These are phyloP conservation scores for Cystofilobasidium ferigula DNA, from an alignment of 768 basidiomycete genomes.

Conservation along the genomic window DNA sequence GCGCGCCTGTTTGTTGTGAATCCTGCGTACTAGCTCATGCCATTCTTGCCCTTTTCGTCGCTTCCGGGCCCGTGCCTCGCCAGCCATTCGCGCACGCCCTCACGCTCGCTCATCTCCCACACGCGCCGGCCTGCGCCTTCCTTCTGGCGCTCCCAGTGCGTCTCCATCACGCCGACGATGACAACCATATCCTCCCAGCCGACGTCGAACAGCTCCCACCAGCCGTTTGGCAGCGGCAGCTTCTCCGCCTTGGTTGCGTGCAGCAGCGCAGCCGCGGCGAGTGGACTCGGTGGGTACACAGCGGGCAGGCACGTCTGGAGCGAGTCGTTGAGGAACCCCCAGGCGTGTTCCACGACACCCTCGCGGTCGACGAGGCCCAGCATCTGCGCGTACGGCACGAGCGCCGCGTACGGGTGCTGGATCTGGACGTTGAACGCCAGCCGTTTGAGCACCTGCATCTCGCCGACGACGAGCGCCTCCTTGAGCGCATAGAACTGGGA, in stretches of 20 bases:
- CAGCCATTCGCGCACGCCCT: not conserved
- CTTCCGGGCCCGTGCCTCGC: not conserved
- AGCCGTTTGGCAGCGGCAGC: slow-evolving; percentile 66
- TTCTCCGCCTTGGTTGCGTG: slow-evolving; percentile 50
- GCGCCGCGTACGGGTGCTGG: slow-evolving; percentile 80
- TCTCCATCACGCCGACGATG: not conserved
- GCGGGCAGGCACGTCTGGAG: slow-evolving; percentile 89
- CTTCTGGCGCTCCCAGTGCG: not conserved
- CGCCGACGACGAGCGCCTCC: slow-evolving; percentile 81
- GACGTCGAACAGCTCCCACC: slow-evolving; percentile 94
- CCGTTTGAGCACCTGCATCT: slow-evolving; percentile 95
- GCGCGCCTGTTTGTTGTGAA: no score
- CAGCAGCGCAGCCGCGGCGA: slow-evolving; percentile 80
- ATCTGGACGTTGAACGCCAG: slow-evolving; percentile 92
- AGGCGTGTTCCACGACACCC: slow-evolving; percentile 63
- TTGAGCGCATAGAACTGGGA: slow-evolving; percentile 86
- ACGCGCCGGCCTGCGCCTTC: not conserved
- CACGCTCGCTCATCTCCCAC: not conserved
- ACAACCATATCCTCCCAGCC: slow-evolving; percentile 73
- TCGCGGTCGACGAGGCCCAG: slow-evolving; percentile 60
- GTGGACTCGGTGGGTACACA: slow-evolving; percentile 73
- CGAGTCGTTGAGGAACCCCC: slow-evolving; percentile 93
- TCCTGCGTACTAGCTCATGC: not conserved
- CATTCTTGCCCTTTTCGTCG: not conserved
- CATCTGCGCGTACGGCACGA: slow-evolving; percentile 85